These are phyloP conservation scores for Panicum miliaceum DNA, from an alignment of 176 grass and related monocot species.

Conservation along the genomic window DNA sequence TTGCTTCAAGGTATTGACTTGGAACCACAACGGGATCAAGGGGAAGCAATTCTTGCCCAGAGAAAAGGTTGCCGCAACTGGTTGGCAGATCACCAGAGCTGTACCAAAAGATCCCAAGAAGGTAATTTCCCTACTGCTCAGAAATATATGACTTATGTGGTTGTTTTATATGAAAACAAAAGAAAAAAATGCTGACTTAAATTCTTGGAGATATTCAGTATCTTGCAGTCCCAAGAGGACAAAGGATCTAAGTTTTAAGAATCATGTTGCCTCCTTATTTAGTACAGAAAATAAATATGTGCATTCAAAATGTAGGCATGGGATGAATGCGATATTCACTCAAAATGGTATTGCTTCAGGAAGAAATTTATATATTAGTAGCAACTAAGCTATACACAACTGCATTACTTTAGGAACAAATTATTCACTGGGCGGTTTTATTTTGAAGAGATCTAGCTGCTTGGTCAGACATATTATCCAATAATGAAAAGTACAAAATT, in stretches of 20 bases:
- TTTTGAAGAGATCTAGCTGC: conserved; percentile 10
- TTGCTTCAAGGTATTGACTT: conserved; percentile 40
- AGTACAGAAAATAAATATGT: conserved; percentile 1
- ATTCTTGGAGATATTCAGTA: conserved; percentile 25
- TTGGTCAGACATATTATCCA: conserved; percentile 20
- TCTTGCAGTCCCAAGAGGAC: background rate
- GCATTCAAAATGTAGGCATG: background rate
- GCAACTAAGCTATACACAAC: background rate
- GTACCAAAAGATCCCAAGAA: conserved; percentile 17
- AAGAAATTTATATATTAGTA: conserved; percentile 20
- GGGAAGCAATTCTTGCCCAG: conserved; percentile 36
- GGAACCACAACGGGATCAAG: conserved; percentile 55
- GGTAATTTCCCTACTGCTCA: conserved; percentile 27
- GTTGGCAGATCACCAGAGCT: conserved; percentile 29
- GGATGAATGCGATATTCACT: background rate
- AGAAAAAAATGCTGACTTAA: background rate
- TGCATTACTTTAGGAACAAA: background rate
- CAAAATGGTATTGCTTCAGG: conserved; percentile 17
- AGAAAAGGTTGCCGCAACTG: conserved; percentile 43
- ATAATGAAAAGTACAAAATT: conserved; percentile 27
- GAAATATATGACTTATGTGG: background rate
- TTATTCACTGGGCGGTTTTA: background rate
- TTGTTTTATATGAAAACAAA: background rate
- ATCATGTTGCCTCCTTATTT: background rate
- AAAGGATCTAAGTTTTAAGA: background rate